Base-by-base conservation (phyloP, 2,329 filamentous ascomycete genomes). In the Diaporthe ampelina region DNA sequence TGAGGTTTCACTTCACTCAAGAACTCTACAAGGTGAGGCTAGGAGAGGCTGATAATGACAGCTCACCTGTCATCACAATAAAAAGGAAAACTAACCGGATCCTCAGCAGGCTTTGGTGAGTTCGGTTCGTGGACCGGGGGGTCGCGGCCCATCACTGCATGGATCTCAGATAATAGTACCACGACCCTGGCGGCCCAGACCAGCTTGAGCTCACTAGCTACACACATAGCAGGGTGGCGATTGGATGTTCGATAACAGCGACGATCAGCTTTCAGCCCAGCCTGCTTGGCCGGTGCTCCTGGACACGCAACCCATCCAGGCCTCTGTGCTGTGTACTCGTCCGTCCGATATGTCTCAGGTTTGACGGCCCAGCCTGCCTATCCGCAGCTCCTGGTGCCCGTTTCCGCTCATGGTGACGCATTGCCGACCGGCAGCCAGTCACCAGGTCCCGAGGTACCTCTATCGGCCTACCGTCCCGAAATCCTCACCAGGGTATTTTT, bases 141-240 rank as follows among this genome's bases (percentile, higher is more conserved):
- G 61, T 67, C 61, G 61, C 61, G 29, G 61, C 61, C 50, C 61
- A 52, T 67, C 61, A 19, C 61, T 4, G 19, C 45, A 24, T 17
- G 29, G 43, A 50, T 6, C 50, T 65, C 43, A 37, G 4, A 50
- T 35, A n/a, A n/a, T n/a, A n/a, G n/a, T n/a, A 37, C 43, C 26
- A 52, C 43, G 19, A 52, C 61, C 43, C 61, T 50, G 43, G 19
- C 43, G 26, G n/a, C 19, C 61, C 61, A 35, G 43, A 43, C 32
- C 15, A 29, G 59, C 43, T 15, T n/a, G 35, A 37, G 35, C 35
- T 37, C 35, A 37, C 35, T 37, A 37, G 9, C 35, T 11, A 37
- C 35, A 37, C 29, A 29, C 29, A 37, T 37, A 40, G 37, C 10
- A 40, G 37, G n/a, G 61, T 50, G 21, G 61, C 26, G 29, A 50